Conservation (phyloP, 176 grass and related monocot species). For the Sorghum bicolor region DNA sequence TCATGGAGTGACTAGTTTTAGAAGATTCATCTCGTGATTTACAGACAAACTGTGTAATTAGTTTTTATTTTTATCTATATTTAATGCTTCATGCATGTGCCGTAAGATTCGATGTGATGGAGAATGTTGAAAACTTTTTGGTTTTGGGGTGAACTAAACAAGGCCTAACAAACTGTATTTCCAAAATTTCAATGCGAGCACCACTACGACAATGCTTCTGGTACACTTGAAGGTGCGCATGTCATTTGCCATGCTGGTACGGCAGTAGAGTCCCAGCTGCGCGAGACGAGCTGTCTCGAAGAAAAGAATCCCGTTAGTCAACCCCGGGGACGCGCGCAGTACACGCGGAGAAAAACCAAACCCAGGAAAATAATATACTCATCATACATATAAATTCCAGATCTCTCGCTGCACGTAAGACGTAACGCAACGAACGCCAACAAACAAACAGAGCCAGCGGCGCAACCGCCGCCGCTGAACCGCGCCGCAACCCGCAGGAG, state of each 20-base stretch:
- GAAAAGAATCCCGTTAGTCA: conserved; percentile 24
- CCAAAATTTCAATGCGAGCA: neutral
- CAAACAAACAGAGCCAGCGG: neutral
- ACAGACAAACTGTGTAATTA: too few relatives aligned
- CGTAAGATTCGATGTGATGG: too few relatives aligned
- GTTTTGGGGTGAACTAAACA: too few relatives aligned
- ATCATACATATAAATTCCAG: neutral
- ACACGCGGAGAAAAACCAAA: neutral
- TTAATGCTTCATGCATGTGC: too few relatives aligned
- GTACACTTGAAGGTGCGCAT: neutral
- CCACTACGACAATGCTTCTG: neutral
- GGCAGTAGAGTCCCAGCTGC: neutral
- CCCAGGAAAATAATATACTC: neutral
- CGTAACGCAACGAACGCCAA: neutral
- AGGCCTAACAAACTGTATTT: too few relatives aligned
- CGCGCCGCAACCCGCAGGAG: neutral
- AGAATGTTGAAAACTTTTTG: too few relatives aligned
- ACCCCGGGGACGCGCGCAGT: neutral
- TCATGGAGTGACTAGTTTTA: too few relatives aligned
- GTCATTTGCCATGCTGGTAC: neutral
- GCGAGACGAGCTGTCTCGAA: neutral
- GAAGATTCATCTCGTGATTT: too few relatives aligned
- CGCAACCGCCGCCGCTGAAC: neutral
- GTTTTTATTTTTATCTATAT: too few relatives aligned
- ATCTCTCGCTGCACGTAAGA: neutral